Evolutionary conservation across 192 early-diverging fungal genomes (phyloP).

Genomic region (Backusella tarrabulga): DNA sequence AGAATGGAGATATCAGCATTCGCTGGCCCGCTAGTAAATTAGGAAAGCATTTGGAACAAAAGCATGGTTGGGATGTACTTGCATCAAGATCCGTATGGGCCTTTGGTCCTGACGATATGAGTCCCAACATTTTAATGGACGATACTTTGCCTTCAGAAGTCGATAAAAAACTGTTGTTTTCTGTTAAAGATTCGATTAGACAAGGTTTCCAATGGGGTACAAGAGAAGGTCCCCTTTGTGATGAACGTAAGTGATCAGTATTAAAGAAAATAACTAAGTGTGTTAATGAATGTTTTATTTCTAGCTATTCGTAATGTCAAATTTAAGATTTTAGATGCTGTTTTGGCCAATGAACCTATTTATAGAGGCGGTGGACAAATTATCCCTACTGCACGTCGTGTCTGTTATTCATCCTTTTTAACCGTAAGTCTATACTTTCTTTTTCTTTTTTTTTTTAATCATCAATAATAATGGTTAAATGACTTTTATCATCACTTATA

Average conservation of each 20-base stretch:
- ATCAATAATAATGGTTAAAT: background rate
- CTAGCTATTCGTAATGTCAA: slow-evolving; percentile 92
- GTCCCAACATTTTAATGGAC: slow-evolving; percentile 92
- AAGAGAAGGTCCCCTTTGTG: slow-evolving; percentile 93
- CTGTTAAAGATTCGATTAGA: slow-evolving; percentile 81
- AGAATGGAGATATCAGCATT: slow-evolving; percentile 66
- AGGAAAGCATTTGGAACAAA: slow-evolving; percentile 78
- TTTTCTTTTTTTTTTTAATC: background rate
- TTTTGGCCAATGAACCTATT: slow-evolving; percentile 82
- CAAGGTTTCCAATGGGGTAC: slow-evolving; percentile 99
- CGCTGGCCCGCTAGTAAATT: slow-evolving; percentile 74
- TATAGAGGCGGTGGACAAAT: slow-evolving; percentile 95
- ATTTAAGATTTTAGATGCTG: slow-evolving; percentile 88
- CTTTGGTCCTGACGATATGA: slow-evolving; percentile 91
- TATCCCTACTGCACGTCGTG: slow-evolving; percentile 94
- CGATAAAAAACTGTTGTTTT: slow-evolving; percentile 77
- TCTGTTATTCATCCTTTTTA: slow-evolving; percentile 95
- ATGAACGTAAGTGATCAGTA: slow-evolving; percentile 74
- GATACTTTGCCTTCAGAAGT: slow-evolving; percentile 95
- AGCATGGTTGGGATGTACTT: slow-evolving; percentile 93
- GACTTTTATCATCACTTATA: background rate
- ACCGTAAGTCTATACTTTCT: slow-evolving; percentile 49
- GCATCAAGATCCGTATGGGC: slow-evolving; percentile 96
- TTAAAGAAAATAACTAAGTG: background rate
- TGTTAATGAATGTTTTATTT: background rate